Evolutionary conservation across 2,329 filamentous ascomycete species (phyloP), one percentile per base, ranked within the genome.

Genomic region (Coniochaeta prunicola): DNA sequence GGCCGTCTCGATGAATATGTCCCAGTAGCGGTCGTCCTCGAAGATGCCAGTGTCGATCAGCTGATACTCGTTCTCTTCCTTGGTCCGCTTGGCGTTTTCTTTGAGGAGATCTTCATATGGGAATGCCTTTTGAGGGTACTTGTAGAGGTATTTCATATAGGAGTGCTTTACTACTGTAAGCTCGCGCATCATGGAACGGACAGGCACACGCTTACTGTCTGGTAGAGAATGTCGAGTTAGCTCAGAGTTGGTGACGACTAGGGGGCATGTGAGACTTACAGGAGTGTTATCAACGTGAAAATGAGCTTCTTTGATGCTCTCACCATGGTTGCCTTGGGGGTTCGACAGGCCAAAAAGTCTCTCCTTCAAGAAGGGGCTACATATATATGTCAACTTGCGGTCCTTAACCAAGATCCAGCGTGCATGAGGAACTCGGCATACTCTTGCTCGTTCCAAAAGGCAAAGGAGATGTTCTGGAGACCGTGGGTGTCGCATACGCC

Each of bases 131-230:
- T 97, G 93, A 0, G 94, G 94, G 68, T 97, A 96, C 75, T 97
- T 97, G 83, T 97, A 97, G 65, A 97, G 87, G 70, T 87, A 96
- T 74, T 97, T 97, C 93, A 97, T 97, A 79, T 97, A 97, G 30
- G 93, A 96, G 75, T 97, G 92, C 90, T 81, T 64, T 30, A 45
- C 3, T 17, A 57, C 24, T 57, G 38, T 58, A 42, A 12, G 66
- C 75, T 64, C 66, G 64, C 64, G 62, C 69, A 69, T 64, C n/a
- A 12, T 59, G 36, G 42, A 57, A 12, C 56, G 45, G 26, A 12
- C 12, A 55, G 42, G 33, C 15, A 17, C 17, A 26, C 1, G 30
- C 45, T 30, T 50, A 50, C 45, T 30, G 45, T 50, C 45, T 50
- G 55, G 28, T 17, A 12, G 24, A 53, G 12, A 9, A 10, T 6